Base-by-base conservation (phyloP, 805 yeast species). In the Wickerhamomyces bovis region DNA sequence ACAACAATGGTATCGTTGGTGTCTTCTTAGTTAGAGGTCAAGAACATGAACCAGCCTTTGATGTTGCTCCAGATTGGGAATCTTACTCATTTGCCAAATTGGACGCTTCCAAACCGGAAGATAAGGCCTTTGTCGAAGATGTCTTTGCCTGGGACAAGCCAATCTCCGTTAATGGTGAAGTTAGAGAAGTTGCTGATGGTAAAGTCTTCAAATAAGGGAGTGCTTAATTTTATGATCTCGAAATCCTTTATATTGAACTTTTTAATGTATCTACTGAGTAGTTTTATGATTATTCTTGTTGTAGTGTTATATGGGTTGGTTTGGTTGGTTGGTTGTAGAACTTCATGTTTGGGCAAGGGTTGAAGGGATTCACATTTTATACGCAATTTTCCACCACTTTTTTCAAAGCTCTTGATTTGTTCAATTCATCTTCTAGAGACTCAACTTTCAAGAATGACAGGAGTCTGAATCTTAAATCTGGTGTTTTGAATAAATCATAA, bases 11-110 rank as follows among this genome's bases (percentile, higher is more conserved):
- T 77, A 90, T 92, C 68, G 75, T 87, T 61, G 97, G 96, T 77
- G 95, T 85, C 66, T 84, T 92, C 79, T 72, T 94, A 65, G 83
- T 92, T 65, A 89, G 98, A 77, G 99, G 99, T 63, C 88, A 92
- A 73, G 96, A 92, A 53, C 73, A 61, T 66, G 78, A 61, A 48
- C 96, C 97, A 70, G 99, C 97, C 54, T 89, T 92, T 66, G 86
- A 92, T 56, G 98, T 94, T 70, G 99, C 98, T 66, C 97, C 99
- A 71, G 99, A 94, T 75, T 89, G 96, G 95, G 98, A 92, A 76
- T 88, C 97, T 43, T 92, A 88, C 76, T 66, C 68, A 50, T 89
- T 79, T 85, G 73, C 80, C 66, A 83, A 87, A 76, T 77, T 92
- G 64, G 97, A 92, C 67, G 78, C 84, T 52, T 61, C 89, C 62